phyloP scores from a whole-genome alignment of 306 rosid species.

The Vigna radiata region DNA sequence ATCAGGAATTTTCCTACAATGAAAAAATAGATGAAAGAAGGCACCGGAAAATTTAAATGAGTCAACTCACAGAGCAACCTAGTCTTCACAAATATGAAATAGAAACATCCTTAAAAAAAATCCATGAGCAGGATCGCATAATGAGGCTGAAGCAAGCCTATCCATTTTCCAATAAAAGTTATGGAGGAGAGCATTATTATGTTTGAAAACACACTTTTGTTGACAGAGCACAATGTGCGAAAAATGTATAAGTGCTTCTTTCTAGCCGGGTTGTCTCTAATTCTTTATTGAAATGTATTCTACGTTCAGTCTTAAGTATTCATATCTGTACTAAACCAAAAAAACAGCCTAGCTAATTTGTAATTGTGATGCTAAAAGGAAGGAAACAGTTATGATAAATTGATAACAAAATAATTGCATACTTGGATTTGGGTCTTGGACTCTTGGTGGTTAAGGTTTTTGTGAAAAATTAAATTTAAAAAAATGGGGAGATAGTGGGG shows the following conservation, averaged over 20 bases:
- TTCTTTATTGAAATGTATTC: not conserved
- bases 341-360: not conserved
- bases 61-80: not conserved
- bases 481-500: not conserved
- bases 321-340: not conserved
- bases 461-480: not conserved
- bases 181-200: not conserved
- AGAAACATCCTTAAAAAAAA: not conserved
- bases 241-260: not conserved
- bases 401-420: not conserved
- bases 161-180: not conserved
- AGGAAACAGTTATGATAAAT: not conserved
- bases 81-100: not conserved
- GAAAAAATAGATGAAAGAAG: not conserved
- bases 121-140: not conserved
- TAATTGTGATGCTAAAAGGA: not conserved
- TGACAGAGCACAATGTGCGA: not conserved
- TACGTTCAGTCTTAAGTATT: not conserved
- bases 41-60: not conserved
- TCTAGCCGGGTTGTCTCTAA: not conserved
- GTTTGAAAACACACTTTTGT: not conserved
- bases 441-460: not conserved
- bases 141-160: conserved; percentile 3
- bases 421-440: not conserved
- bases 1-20: not conserved